Evolutionary conservation across 495 filamentous ascomycete species (phyloP).

Genomic region (Neurospora sp.): DNA sequence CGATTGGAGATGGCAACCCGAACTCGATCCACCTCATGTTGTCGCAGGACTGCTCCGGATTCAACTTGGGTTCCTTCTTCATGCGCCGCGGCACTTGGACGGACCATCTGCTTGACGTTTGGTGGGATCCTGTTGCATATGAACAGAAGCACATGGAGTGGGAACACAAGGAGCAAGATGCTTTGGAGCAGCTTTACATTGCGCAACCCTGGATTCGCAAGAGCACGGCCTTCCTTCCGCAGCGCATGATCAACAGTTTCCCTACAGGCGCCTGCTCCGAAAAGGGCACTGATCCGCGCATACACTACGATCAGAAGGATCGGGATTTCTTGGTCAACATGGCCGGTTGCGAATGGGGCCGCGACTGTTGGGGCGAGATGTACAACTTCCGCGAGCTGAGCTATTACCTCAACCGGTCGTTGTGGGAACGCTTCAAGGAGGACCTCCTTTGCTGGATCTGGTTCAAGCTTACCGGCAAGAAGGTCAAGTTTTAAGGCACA

Average conservation of each 20-base stretch:
- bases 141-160: constrained; percentile 99
- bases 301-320: constrained; percentile 80
- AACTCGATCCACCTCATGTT: constrained; percentile 78
- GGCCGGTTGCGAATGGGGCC: constrained; percentile 93
- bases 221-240: constrained; percentile 79
- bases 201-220: constrained; percentile 89
- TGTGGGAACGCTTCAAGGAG: constrained; percentile 64
- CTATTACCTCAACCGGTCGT: constrained; percentile 71
- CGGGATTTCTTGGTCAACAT: constrained; percentile 97
- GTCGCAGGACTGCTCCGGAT: constrained; percentile 89
- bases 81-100: constrained; percentile 76
- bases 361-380: constrained; percentile 98
- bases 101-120: constrained; percentile 85
- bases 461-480: constrained; percentile 45
- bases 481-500: constrained; percentile 34
- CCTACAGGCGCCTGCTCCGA: constrained; percentile 78
- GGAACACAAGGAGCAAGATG: constrained; percentile 98
- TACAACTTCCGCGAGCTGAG: constrained; percentile 83
- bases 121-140: constrained; percentile 98
- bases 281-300: constrained; percentile 55
- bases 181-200: constrained; percentile 82
- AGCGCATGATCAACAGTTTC: constrained; percentile 90
- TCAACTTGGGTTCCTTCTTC: constrained; percentile 97
- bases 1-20: constrained; percentile 61
- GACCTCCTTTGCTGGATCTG: constrained; percentile 42